phyloP scores from a whole-genome alignment of 768 basidiomycete genomes.

The Phylloporus arenicola region DNA sequence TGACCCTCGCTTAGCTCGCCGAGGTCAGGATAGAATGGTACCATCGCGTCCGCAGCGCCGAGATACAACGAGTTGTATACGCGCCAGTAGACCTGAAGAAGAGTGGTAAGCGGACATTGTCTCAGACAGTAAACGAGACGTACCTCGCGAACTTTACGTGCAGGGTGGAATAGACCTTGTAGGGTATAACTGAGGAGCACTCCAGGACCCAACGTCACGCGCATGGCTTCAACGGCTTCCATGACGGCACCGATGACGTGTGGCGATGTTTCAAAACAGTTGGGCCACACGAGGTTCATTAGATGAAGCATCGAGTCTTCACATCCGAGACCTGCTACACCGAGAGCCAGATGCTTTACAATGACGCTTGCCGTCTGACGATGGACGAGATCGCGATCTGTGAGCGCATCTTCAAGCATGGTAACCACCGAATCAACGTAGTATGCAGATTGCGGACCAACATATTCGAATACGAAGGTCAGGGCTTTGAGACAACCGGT shows the following conservation, averaged over 20 bases:
- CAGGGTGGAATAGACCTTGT: constrained; percentile 96
- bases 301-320: constrained; percentile 98
- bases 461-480: constrained; percentile 99
- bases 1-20: constrained; percentile 87
- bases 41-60: constrained; percentile 85
- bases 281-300: constrained; percentile 99
- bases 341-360: constrained; percentile 95
- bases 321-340: constrained; percentile 93
- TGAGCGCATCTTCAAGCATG: constrained; percentile 96
- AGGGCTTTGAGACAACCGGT: constrained; percentile 98
- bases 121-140: constrained; percentile 14
- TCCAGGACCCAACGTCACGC: constrained; percentile 91
- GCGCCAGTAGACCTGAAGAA: constrained; percentile 74
- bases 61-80: constrained; percentile 93
- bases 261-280: constrained; percentile 96
- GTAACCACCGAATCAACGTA: constrained; percentile 97
- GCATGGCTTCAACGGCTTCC: constrained; percentile 98
- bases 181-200: constrained; percentile 87
- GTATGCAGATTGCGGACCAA: constrained; percentile 93
- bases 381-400: constrained; percentile 97
- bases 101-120: not conserved
- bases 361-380: constrained; percentile 98
- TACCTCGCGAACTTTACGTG: constrained; percentile 94
- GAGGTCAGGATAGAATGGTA: constrained; percentile 92
- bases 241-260: constrained; percentile 98